phyloP scores from a whole-genome alignment of 306 rosid genomes.

The Vigna unguiculata region DNA sequence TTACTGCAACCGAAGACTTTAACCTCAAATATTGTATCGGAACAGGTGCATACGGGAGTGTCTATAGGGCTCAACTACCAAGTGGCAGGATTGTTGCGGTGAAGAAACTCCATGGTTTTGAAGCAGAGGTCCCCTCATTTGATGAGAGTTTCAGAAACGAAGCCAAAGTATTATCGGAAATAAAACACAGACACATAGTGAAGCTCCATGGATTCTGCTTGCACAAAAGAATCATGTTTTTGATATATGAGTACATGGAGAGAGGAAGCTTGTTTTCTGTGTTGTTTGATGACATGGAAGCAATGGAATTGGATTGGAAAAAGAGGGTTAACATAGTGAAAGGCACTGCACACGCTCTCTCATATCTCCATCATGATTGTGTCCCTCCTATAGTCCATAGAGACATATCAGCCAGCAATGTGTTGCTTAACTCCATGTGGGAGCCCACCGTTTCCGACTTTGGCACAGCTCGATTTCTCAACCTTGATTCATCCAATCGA shows the following conservation, averaged over 20 bases:
- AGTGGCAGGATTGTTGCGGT: conserved; percentile 29
- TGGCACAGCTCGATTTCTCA: conserved; percentile 16
- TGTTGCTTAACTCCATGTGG: not conserved
- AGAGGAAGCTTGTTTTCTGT: conserved; percentile 28
- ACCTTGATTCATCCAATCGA: conserved; percentile 25
- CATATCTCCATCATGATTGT: conserved; percentile 46
- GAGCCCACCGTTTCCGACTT: conserved; percentile 13
- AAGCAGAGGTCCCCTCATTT: not conserved
- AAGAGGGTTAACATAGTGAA: conserved; percentile 21
- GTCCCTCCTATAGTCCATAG: conserved; percentile 40
- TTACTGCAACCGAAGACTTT: not conserved
- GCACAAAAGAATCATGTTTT: conserved; percentile 25
- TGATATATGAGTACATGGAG: conserved; percentile 23
- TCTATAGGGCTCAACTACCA: conserved; percentile 24
- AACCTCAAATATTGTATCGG: conserved; percentile 26
- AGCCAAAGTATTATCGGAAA: conserved; percentile 26
- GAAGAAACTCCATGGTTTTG: conserved; percentile 36
- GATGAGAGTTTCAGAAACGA: conserved; percentile 41
- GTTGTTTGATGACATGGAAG: not conserved
- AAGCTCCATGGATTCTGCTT: conserved; percentile 39
- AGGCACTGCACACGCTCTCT: conserved; percentile 38
- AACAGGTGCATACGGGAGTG: conserved; percentile 36
- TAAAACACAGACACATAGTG: conserved; percentile 25
- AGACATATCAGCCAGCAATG: not conserved
- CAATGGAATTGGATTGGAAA: not conserved